Evolutionary conservation across 768 basidiomycete species (phyloP).

Genomic region (Crassisporium funariophilum): DNA sequence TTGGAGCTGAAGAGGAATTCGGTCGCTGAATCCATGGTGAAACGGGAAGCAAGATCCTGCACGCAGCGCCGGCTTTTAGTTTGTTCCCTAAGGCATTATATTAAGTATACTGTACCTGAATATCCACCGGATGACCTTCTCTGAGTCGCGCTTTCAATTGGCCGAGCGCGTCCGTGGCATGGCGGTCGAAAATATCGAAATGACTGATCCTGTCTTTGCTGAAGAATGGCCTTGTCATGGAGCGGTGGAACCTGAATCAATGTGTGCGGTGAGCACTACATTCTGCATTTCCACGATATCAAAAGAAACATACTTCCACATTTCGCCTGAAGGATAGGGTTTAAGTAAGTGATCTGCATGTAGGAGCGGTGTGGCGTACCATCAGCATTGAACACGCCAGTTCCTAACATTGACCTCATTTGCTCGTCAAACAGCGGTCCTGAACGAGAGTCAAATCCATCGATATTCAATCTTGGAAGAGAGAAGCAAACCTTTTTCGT

Average conservation of each 20-base stretch:
- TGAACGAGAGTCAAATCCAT: slow-evolving; percentile 4
- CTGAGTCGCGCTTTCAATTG: slow-evolving; percentile 45
- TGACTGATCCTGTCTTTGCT: slow-evolving; percentile 57
- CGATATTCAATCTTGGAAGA: background rate
- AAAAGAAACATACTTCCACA: slow-evolving; percentile 57
- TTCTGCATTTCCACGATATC: too few relatives aligned
- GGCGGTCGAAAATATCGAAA: slow-evolving; percentile 61
- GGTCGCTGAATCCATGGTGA: slow-evolving; percentile 66
- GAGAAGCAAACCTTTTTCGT: slow-evolving; percentile 38
- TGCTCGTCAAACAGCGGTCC: slow-evolving; percentile 29
- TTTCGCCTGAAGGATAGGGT: slow-evolving; percentile 54
- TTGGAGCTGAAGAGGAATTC: slow-evolving; percentile 60
- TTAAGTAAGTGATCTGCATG: background rate
- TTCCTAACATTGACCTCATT: slow-evolving; percentile 44
- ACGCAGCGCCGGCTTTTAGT: too few relatives aligned
- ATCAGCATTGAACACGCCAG: slow-evolving; percentile 63
- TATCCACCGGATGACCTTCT: slow-evolving; percentile 55
- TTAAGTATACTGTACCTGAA: too few relatives aligned
- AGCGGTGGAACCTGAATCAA: slow-evolving; percentile 51
- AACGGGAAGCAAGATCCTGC: slow-evolving; percentile 47
- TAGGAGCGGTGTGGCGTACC: slow-evolving; percentile 31
- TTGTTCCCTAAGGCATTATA: too few relatives aligned
- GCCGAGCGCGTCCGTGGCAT: slow-evolving; percentile 48
- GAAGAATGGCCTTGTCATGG: slow-evolving; percentile 73
- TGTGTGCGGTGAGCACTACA: too few relatives aligned